Evolutionary conservation across 306 rosid species (phyloP), one percentile per base, ranked within the genome.

Genomic region (Astragalus membranaceus): DNA sequence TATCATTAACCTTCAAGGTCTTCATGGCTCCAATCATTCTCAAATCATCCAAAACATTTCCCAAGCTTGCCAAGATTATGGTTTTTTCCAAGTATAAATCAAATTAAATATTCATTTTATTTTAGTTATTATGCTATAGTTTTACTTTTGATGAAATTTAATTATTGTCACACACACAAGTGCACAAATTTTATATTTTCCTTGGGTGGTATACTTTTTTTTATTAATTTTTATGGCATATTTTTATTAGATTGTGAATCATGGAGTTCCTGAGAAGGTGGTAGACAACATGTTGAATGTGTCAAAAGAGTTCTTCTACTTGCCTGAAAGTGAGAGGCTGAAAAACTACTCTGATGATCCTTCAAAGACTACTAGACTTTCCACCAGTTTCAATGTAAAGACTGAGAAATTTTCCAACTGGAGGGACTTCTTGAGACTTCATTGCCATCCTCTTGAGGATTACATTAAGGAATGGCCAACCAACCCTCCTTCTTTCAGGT

Each of bases 361-460:
- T 11, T 51, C 36, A 16, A 92, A 92, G 72, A 79, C 97, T n/a
- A 78, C 83, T 11, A 90, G 97, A 49, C 86, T 94, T 4, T 94
- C 97, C 0, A 90, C 98, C 0, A 94, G 98, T 82, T 94, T 90
- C 69, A 90, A 94, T 33, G 83, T 94, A 0, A 87, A 75, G 1
- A 94, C 89, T 7, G 97, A 90, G 69, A 78, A 75, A 6, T 81
- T 88, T 14, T 79, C 88, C 15, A 94, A 88, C 32, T 94, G 96
- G 98, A 90, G 98, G 26, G 98, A 94, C 39, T 94, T 66, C 69
- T 89, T 94, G 8, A 79, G 98, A 66, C 96, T 94, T 42, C 92
- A 87, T 36, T 94, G 96, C 37, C 68, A 90, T 37, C 98, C 98
- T 36, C 71, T 94, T 5, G 79, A 87, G 14, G 79, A 90, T 56